phyloP scores from a whole-genome alignment of 2,329 filamentous ascomycete species.

The Fusarium musae region DNA sequence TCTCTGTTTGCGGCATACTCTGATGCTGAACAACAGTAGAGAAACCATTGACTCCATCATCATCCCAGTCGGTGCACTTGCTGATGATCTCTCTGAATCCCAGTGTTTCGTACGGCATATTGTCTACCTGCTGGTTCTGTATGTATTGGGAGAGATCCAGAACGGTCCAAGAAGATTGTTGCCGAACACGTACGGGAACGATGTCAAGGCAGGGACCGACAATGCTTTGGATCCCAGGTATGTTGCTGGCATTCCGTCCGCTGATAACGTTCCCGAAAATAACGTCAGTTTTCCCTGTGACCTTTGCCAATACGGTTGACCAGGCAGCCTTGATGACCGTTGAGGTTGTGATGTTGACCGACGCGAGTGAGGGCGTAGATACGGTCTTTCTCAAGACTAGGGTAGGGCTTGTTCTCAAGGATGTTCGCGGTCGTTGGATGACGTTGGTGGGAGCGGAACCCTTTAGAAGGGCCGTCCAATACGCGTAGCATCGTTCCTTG shows the following conservation, averaged over 20 bases:
- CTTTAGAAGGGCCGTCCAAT: conserved; percentile 19
- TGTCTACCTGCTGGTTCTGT: conserved; percentile 54
- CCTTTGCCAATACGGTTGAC: conserved; percentile 52
- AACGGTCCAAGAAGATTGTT: conserved; percentile 43
- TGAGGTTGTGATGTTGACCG: conserved; percentile 44
- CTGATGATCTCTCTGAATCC: conserved; percentile 41
- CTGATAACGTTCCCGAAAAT: conserved; percentile 34
- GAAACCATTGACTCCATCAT: conserved; percentile 29
- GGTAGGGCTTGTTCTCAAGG: conserved; percentile 5
- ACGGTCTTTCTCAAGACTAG: conserved; percentile 4
- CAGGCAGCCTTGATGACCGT: conserved; percentile 59
- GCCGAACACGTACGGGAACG: conserved; percentile 22
- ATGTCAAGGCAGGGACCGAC: conserved; percentile 32
- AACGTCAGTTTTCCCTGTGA: conserved; percentile 47
- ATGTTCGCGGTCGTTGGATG: neutral
- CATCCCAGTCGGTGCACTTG: conserved; percentile 39
- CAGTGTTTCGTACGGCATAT: conserved; percentile 40
- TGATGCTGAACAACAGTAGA: conserved; percentile 43
- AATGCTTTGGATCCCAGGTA: conserved; percentile 22
- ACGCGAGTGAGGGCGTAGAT: conserved; percentile 18
- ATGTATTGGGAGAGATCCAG: conserved; percentile 52
- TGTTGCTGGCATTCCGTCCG: conserved; percentile 11
- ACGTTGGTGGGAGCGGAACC: conserved; percentile 14
- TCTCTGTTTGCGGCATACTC: conserved; percentile 31
- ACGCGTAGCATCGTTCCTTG: conserved; percentile 1